Evolutionary conservation across 441 rosid species (phyloP).

Genomic region (Mallotus japonicus): DNA sequence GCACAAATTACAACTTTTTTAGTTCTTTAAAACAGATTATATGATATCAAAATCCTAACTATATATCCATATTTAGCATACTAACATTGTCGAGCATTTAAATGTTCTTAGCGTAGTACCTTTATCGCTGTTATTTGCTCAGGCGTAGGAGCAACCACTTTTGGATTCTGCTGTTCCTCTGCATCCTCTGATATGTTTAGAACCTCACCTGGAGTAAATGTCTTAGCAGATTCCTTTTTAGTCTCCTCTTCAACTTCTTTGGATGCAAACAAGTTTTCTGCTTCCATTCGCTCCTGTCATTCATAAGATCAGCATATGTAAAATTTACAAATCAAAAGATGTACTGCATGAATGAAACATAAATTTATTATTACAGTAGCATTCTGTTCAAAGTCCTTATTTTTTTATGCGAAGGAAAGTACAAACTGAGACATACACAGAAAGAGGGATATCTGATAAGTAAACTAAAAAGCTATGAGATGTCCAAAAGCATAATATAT

Average conservation of each 20-base stretch:
- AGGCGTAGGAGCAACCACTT: slow-evolving; percentile 86
- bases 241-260: slow-evolving; percentile 87
- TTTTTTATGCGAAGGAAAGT: neutral
- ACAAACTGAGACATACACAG: too few relatives aligned
- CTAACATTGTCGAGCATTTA: neutral
- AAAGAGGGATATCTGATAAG: too few relatives aligned
- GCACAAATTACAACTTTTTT: neutral
- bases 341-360: neutral
- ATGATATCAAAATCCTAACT: neutral
- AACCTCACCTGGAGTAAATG: slow-evolving; percentile 55
- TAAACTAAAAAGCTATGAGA: too few relatives aligned
- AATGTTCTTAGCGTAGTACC: slow-evolving; percentile 43
- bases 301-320: slow-evolving; percentile 20
- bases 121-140: slow-evolving; percentile 94
- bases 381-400: neutral
- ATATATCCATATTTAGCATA: neutral
- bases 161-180: slow-evolving; percentile 56
- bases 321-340: neutral
- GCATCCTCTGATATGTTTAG: slow-evolving; percentile 48
- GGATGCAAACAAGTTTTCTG: slow-evolving; percentile 72
- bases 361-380: too few relatives aligned
- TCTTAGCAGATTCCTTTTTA: slow-evolving; percentile 56
- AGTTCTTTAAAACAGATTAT: neutral
- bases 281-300: slow-evolving; percentile 86
- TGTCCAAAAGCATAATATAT: too few relatives aligned